These are phyloP conservation scores for Tulasnella sp. DNA, from an alignment of 768 basidiomycete genomes.

Conservation along the genomic window DNA sequence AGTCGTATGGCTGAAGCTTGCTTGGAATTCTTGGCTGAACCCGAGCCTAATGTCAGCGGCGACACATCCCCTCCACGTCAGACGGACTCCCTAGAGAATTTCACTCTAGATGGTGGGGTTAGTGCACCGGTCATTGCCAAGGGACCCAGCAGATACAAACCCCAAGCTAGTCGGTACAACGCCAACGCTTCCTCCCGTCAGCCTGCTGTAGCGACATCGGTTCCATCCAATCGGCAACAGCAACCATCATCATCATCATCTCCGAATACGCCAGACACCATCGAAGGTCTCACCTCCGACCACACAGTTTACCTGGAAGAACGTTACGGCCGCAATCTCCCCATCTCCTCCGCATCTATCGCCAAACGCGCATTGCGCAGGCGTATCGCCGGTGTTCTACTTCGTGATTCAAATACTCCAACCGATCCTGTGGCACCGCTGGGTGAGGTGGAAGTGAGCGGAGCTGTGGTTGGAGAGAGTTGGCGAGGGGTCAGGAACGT, in stretches of 20 bases:
- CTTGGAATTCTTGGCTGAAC: conserved; percentile 46
- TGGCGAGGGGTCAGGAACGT: conserved; percentile 58
- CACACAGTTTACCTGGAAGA: conserved; percentile 78
- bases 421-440: conserved; percentile 17
- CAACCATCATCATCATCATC: neutral
- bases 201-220: neutral
- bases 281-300: conserved; percentile 50
- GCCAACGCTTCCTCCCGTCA: neutral
- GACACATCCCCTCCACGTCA: neutral
- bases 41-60: neutral
- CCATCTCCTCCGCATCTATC: conserved; percentile 54
- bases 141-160: neutral
- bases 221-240: no score
- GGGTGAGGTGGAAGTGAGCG: conserved; percentile 21
- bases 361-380: conserved; percentile 84
- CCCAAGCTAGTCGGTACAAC: no score
- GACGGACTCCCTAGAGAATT: neutral
- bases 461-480: conserved; percentile 45
- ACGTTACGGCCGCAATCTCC: conserved; percentile 86
- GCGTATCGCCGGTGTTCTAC: conserved; percentile 76
- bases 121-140: neutral
- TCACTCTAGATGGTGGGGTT: neutral
- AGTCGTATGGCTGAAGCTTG: conserved; percentile 79
- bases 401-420: conserved; percentile 44
- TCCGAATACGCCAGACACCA: neutral